These are phyloP conservation scores for Pseudogymnoascus sp. DNA, from an alignment of 2,329 filamentous ascomycete species.

Conservation along the genomic window DNA sequence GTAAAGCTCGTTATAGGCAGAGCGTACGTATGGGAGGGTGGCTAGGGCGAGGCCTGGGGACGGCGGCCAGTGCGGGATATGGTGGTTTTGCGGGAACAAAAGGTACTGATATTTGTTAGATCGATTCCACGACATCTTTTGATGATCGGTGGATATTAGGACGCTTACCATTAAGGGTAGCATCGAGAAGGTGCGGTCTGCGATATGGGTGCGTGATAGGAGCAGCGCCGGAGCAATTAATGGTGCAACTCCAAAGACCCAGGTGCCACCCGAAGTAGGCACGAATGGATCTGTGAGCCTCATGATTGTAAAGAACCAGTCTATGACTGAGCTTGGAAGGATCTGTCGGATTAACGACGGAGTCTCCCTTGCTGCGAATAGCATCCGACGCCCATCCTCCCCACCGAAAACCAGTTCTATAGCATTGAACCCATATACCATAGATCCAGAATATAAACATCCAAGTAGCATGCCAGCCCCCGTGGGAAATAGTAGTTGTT, in stretches of 20 bases:
- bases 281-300: conserved; percentile 21
- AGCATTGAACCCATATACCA: conserved; percentile 52
- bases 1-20: conserved; percentile 55
- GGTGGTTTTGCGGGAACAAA: conserved; percentile 3
- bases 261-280: conserved; percentile 14
- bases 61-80: conserved; percentile 37
- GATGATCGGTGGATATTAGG: conserved; percentile 43
- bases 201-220: conserved; percentile 55
- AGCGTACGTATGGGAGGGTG: conserved; percentile 55
- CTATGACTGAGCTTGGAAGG: background rate
- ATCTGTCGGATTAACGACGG: background rate
- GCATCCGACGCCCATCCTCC: conserved; percentile 48
- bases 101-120: conserved; percentile 21
- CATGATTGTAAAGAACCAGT: conserved; percentile 13
- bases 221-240: conserved; percentile 61
- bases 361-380: conserved; percentile 28
- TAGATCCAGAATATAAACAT: conserved; percentile 42
- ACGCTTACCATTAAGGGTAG: conserved; percentile 33
- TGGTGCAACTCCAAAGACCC: conserved; percentile 45
- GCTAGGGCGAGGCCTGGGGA: conserved; percentile 58
- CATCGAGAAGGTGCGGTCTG: conserved; percentile 37
- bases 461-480: conserved; percentile 27
- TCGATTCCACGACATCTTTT: conserved; percentile 15
- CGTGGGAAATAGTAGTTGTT: conserved; percentile 22
- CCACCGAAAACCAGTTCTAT: conserved; percentile 58